Base-by-base conservation (phyloP, 148 eudicot genomes). In the Cornus kousa region DNA sequence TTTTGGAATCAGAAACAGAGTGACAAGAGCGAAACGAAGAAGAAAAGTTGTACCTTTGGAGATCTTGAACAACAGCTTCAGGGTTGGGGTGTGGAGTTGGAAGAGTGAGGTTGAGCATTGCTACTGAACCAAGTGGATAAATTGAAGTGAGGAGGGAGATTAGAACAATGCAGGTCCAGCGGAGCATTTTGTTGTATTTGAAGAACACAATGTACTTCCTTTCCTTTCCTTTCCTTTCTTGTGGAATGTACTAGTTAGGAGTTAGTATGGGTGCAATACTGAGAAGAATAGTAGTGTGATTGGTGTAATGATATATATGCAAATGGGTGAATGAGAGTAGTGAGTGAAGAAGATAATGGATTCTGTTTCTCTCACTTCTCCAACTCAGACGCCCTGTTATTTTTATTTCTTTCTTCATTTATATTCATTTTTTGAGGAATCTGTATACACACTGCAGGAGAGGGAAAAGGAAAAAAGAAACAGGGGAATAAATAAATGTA, bases 1-100 rank as follows among this genome's bases (percentile, higher is more conserved):
- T 17, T n/a, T 62, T 62, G 19, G 66, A 70, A 31, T 1, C 2
- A 35, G 46, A 28, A 20, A 37, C 5, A 32, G 7, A 43, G 53
- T 40, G 5, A 48, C 53, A 32, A 24, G 20, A 7, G 35, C 14
- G 35, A 14, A 48, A 33, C 1, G 8, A 28, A 17, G 55, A 74
- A 50, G 20, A 11, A 48, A 32, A 68, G 4, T 43, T 70, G 28
- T 86, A 94, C 99, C 98, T 89, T 33, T 90, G 93, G 74, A 96
- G 85, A 28, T 93, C 81, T 11, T 78, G 87, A 73, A 86, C 95
- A 65, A 96, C 88, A 59, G 87, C 74, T 50, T 96, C 98, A 73
- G 99, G 99, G 83, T 86, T 72, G n/a, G 98, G 98, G 75, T 95
- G 98, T 68, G 91, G 97, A 2, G 93, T 93, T 46, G 94, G 89